Evolutionary conservation across 208 protist genomes (phyloP), one percentile per base, ranked within the genome.

Genomic region (Acanthamoeba rhysodes): DNA sequence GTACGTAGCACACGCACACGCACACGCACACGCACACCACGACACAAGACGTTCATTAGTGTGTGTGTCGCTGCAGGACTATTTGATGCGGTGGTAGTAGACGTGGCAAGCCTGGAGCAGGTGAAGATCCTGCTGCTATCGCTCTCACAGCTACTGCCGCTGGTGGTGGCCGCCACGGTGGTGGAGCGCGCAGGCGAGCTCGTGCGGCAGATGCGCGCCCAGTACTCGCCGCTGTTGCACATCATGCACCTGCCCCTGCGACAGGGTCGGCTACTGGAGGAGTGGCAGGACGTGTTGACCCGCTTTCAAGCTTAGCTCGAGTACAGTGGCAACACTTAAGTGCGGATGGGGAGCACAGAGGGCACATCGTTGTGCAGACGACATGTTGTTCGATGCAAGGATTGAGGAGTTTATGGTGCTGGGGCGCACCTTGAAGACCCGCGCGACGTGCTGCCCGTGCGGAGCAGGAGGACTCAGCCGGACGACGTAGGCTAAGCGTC

Each of bases 221-320:
- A 85, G 45, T 85, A 85, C 45, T 29, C 48, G 45, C 76, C 76
- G 76, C 48, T 29, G 62, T 20, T 88, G 45, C 80, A 88, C 80
- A 29, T 88, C 80, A 64, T 64, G 80, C 80, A 27, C 20, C 80
- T 88, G 41, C 80, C 80, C 32, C 50, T 88, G 20, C 80, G 80
- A 0, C 80, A 88, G 27, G 80, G 5, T 5, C 45, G 53, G 16
- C 48, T 72, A 4, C 66, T 72, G 29, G 34, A 41, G 16, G 68
- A 76, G 68, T 76, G 32, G 68, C 68, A 76, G 27, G 32, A 76
- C 62, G 62, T 68, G 62, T n/a, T 68, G 62, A 22, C 20, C 62
- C 3, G 62, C 62, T 68, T 45, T 68, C 62, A 20, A 66, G 59
- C 50, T 55, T 4, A n/a, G n/a, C n/a, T n/a, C n/a, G n/a, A n/a